phyloP scores from a whole-genome alignment of 1,284 basidiomycete species.

The Coniferiporia weirii region DNA sequence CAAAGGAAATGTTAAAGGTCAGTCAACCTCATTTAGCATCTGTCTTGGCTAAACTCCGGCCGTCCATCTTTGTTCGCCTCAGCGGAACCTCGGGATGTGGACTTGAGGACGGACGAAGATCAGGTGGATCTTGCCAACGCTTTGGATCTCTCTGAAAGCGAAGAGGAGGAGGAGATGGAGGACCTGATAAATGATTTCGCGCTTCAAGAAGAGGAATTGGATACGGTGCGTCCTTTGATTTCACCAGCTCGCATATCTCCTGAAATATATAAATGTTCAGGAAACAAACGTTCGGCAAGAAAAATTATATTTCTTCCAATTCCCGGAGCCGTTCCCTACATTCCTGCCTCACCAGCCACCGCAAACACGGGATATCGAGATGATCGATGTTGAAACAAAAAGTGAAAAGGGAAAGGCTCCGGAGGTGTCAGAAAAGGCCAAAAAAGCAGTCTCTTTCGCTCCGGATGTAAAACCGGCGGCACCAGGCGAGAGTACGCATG shows the following conservation, averaged over 20 bases:
- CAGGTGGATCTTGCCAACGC: slow-evolving; percentile 64
- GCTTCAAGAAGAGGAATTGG: slow-evolving; percentile 31
- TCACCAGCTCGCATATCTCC: slow-evolving; percentile 2
- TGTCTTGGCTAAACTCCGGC: neutral
- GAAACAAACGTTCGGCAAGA: slow-evolving; percentile 49
- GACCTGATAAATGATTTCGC: slow-evolving; percentile 82
- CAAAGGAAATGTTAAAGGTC: slow-evolving; percentile 43
- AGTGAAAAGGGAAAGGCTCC: slow-evolving; percentile 32
- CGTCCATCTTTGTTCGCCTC: neutral
- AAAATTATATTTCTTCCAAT: slow-evolving; percentile 87
- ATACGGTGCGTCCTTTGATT: slow-evolving; percentile 32
- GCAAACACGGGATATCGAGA: slow-evolving; percentile 27
- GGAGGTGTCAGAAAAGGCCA: slow-evolving; percentile 21
- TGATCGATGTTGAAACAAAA: slow-evolving; percentile 19
- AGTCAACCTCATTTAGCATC: slow-evolving; percentile 10
- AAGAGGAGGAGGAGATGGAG: slow-evolving; percentile 82
- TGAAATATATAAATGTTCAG: slow-evolving; percentile 27
- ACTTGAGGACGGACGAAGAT: slow-evolving; percentile 22
- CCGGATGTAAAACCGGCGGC: slow-evolving; percentile 47
- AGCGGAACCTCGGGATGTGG: slow-evolving; percentile 12
- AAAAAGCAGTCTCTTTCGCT: slow-evolving; percentile 53
- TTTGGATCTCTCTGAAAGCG: slow-evolving; percentile 78
- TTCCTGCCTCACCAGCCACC: slow-evolving; percentile 40
- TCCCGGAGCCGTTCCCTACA: slow-evolving; percentile 82
- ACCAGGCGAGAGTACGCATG: slow-evolving; percentile 25